Percentiles rank a stretch among this genome's conserved stretches.
Evolutionary conservation across 179 eudicot species (phyloP).

Genomic region (Amaranthus tricolor): DNA sequence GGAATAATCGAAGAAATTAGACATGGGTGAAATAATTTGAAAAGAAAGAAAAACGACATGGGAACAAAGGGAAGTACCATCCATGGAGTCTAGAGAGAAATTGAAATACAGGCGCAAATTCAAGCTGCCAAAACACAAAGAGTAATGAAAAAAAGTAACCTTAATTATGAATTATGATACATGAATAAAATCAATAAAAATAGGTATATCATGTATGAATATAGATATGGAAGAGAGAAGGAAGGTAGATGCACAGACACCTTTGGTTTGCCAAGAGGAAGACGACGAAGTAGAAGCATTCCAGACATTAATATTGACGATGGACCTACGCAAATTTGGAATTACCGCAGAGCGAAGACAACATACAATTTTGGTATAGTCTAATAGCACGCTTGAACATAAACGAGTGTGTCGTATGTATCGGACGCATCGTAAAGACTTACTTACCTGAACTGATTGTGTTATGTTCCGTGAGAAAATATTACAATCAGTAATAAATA

Average conservation of each 20-base stretch:
- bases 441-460: neutral
- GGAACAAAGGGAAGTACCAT: conserved; percentile 34
- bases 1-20: neutral
- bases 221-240: neutral
- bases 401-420: neutral
- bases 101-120: conserved; percentile 19
- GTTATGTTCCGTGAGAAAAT: no score
- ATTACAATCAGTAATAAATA: no score
- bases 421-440: neutral
- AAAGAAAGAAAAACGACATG: neutral
- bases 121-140: conserved; percentile 23
- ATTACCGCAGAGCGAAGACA: no score
- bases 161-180: neutral
- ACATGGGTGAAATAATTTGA: no score
- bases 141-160: no score
- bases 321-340: neutral
- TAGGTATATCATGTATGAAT: no score
- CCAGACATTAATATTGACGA: conserved; percentile 19
- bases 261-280: conserved; percentile 23
- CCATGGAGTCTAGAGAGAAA: conserved; percentile 31
- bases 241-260: neutral
- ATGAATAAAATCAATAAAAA: no score
- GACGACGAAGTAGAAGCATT: conserved; percentile 16
- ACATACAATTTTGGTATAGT: no score
- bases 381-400: no score